Conservation (phyloP, 2,329 filamentous ascomycete species). For the Alternaria hordeiaustralica region DNA sequence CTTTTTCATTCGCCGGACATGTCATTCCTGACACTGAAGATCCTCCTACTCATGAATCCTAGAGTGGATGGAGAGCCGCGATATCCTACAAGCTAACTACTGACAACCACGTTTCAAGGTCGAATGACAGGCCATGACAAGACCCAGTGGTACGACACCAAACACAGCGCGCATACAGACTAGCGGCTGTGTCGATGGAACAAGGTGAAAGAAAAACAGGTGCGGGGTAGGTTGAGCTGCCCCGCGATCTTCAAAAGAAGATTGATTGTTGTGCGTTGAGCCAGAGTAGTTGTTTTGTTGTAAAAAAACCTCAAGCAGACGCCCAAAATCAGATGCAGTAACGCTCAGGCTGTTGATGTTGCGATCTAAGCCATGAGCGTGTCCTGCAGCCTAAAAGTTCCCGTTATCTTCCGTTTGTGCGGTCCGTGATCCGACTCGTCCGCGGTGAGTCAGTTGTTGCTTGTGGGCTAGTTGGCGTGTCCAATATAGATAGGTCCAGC, state of each 20-base stretch:
- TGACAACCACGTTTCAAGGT: conserved; percentile 11
- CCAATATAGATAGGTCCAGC: conserved; percentile 31
- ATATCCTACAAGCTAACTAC: conserved; percentile 18
- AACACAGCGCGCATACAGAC: conserved; percentile 18
- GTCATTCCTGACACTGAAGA: conserved; percentile 9
- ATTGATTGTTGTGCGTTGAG: conserved; percentile 76
- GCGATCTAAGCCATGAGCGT: conserved; percentile 63
- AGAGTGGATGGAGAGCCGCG: conserved; percentile 11
- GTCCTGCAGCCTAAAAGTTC: conserved; percentile 39
- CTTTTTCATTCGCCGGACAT: conserved; percentile 22
- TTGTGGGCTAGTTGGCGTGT: conserved; percentile 33
- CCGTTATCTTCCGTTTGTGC: conserved; percentile 33
- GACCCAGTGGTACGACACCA: conserved; percentile 17
- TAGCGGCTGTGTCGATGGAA: conserved; percentile 16
- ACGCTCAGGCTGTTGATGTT: conserved; percentile 69
- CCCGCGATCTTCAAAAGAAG: conserved; percentile 52
- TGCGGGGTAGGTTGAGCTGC: conserved; percentile 69
- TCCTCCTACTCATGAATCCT: conserved; percentile 1
- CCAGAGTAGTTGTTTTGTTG: conserved; percentile 77
- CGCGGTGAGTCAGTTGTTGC: conserved; percentile 30
- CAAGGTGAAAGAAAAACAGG: conserved; percentile 37
- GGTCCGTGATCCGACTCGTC: conserved; percentile 21
- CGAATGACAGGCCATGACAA: conserved; percentile 4
- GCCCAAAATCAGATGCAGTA: conserved; percentile 62
- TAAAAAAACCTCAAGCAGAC: conserved; percentile 78